Conservation (phyloP, 192 early-diverging fungal genomes). For the Funneliformis geosporum region DNA sequence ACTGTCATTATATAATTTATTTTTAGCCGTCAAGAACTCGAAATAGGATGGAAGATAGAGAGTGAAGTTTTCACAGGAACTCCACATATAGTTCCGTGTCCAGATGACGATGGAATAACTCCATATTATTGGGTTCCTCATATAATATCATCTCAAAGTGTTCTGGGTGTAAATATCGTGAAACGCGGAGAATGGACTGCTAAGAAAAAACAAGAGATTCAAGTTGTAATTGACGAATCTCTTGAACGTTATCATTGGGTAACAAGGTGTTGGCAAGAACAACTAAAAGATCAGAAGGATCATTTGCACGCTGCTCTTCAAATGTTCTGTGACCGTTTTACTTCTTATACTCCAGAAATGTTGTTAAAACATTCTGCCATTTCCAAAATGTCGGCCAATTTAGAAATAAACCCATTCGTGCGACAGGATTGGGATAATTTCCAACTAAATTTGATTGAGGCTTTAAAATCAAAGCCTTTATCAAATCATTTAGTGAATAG, state of each 20-base stretch:
- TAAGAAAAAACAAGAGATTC: not conserved
- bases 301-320: not conserved
- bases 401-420: not conserved
- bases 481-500: not conserved
- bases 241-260: conserved; percentile 1
- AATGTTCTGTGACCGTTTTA: not conserved
- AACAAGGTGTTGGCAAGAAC: not conserved
- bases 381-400: not conserved
- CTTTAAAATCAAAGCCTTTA: not conserved
- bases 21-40: not conserved
- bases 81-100: conserved; percentile 4
- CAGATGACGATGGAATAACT: conserved; percentile 4
- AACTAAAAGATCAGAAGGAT: not conserved
- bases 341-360: not conserved
- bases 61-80: not conserved
- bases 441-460: not conserved
- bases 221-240: not conserved
- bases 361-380: not conserved
- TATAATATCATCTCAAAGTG: not conserved
- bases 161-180: not conserved
- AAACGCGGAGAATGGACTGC: not conserved
- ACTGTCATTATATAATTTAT: not conserved
- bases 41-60: not conserved
- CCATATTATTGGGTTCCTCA: conserved; percentile 23
- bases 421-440: not conserved